These are phyloP conservation scores for Poteriospumella lacustris DNA, from an alignment of 108 stramenopile genomes.

Conservation along the genomic window DNA sequence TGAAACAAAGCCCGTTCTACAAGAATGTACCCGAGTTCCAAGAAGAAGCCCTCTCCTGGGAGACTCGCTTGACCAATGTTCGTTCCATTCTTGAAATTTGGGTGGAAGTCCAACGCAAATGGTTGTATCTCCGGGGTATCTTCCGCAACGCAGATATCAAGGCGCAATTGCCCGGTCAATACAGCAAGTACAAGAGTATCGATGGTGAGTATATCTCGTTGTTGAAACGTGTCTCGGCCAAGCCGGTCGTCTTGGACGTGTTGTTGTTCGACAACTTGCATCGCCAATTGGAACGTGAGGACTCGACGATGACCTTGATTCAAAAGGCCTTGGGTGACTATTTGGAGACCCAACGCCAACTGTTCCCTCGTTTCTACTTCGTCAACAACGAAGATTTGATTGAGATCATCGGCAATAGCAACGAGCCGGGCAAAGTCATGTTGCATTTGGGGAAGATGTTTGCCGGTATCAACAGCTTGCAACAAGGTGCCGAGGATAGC, in stretches of 20 bases:
- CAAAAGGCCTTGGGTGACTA: slow-evolving; percentile 94
- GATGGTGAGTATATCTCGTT: slow-evolving; percentile 85
- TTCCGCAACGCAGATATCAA: slow-evolving; percentile 91
- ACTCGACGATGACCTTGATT: slow-evolving; percentile 76
- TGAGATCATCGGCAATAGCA: slow-evolving; percentile 89
- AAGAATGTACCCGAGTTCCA: slow-evolving; percentile 73
- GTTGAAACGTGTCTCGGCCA: slow-evolving; percentile 75
- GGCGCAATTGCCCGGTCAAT: slow-evolving; percentile 80
- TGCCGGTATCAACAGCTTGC: slow-evolving; percentile 68
- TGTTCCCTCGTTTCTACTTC: slow-evolving; percentile 95
- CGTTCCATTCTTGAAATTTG: slow-evolving; percentile 83
- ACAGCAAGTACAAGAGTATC: slow-evolving; percentile 87
- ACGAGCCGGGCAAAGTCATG: slow-evolving; percentile 83
- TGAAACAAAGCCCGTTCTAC: slow-evolving; percentile 91
- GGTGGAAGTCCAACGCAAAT: slow-evolving; percentile 93
- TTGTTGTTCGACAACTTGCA: slow-evolving; percentile 83
- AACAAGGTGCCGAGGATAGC: slow-evolving; percentile 50
- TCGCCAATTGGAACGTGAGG: slow-evolving; percentile 78
- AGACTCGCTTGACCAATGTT: slow-evolving; percentile 80
- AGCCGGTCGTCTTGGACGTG: slow-evolving; percentile 75
- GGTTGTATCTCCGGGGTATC: slow-evolving; percentile 95
- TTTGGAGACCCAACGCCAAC: slow-evolving; percentile 84
- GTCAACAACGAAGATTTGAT: slow-evolving; percentile 98
- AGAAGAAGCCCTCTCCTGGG: slow-evolving; percentile 89
- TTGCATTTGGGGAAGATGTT: slow-evolving; percentile 96